These are phyloP conservation scores for Annona squamosa DNA, from an alignment of 164 flowering plant species.

Conservation along the genomic window DNA sequence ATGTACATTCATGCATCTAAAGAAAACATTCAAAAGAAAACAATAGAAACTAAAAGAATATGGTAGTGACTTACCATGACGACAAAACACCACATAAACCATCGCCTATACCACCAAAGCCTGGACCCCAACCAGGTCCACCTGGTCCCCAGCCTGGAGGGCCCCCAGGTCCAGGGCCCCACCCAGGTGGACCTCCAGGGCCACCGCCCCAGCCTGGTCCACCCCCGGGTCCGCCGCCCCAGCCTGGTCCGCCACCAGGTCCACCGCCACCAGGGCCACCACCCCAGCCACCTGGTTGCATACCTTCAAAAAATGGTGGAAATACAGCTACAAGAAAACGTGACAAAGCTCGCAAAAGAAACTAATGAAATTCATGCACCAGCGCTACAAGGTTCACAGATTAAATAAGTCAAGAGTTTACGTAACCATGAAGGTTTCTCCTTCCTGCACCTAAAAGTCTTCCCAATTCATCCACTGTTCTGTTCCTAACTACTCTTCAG, in stretches of 20 bases:
- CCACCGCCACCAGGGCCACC: background rate
- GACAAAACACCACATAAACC: background rate
- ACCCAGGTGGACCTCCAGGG: background rate
- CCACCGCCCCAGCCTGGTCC: background rate
- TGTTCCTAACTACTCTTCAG: background rate
- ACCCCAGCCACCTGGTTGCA: background rate
- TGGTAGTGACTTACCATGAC: background rate
- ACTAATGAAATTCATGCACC: background rate
- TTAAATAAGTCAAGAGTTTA: background rate
- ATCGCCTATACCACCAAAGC: background rate
- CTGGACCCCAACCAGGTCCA: slow-evolving; percentile 1
- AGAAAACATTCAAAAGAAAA: too few relatives aligned
- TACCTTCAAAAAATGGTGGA: background rate
- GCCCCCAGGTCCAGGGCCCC: background rate
- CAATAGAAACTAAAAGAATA: background rate
- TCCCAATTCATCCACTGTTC: background rate
- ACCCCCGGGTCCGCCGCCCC: background rate
- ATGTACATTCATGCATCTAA: too few relatives aligned
- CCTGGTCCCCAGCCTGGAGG: slow-evolving; percentile 6
- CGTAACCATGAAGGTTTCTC: background rate
- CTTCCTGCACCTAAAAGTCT: background rate
- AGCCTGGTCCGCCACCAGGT: background rate
- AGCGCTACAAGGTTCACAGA: background rate
- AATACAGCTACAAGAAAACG: background rate
- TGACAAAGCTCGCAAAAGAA: background rate